Base-by-base conservation (phyloP, 2,329 filamentous ascomycete species). In the Phaeomoniella chlamydospora region DNA sequence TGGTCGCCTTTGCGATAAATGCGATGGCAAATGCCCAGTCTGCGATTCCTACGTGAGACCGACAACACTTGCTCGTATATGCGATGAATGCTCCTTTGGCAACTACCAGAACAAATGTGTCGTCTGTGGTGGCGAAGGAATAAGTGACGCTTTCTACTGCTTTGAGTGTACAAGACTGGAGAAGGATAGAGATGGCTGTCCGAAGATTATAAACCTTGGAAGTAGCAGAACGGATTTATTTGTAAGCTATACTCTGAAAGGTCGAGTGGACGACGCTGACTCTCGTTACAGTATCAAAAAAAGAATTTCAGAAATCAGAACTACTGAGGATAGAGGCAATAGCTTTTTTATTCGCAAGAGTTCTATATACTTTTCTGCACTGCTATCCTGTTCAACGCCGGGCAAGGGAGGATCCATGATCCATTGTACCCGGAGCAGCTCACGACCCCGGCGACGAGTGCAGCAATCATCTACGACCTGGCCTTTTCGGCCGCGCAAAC, bases 81-180 rank as follows among this genome's bases (percentile, higher is more conserved):
- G 90, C 69, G 90, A 98, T 67, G 90, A 98, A 65, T 98, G 90
- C 70, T 87, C 83, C 57, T 98, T 98, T 59, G 90, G 90, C 55
- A 98, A 98, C 71, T 98, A 94, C 68, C 90, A 96, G 66, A 98
- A 98, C 68, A 98, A 98, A 62, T 98, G 90, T 58, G 86, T 98
- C 48, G 90, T 98, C 31, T 98, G 90, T 62, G 90, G 90, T 57
- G 90, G 90, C 49, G 90, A 96, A 64, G 90, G 90, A 18, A 98
- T 98, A 57, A 90, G 82, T 19, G 90, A 98, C 58, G 90, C 90
- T 34, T 96, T 96, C 61, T 98, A 98, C 67, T 98, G 90, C 68
- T 96, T 96, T 55, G 90, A 98, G 63, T 98, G 90, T 58, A 98
- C 90, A 40, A 74, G 90, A 5, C 65, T 98, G 12, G 90, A 98